Evolutionary conservation across 768 basidiomycete species (phyloP), one percentile per base, ranked within the genome.

Genomic region (Arthromyces matolae): DNA sequence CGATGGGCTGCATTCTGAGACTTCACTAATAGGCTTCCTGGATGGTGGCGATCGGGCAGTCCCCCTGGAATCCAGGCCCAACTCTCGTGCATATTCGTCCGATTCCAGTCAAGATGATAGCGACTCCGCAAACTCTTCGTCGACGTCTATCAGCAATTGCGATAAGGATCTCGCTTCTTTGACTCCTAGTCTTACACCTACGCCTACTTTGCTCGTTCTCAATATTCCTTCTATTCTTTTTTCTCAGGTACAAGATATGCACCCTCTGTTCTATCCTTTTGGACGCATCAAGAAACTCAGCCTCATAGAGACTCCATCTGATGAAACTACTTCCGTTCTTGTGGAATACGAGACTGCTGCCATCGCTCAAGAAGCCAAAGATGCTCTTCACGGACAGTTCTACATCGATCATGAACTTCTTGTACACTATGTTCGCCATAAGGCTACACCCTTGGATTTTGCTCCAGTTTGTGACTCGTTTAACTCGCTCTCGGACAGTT

Each of bases 31-130:
- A 89, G 88, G 86, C 18, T 89, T 89, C 58, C 70, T 90, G 50
- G 88, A 91, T 59, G 87, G 88, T 16, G 88, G 84, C 12, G 89
- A 90, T 67, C 84, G 90, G 36, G 71, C 79, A 5, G 71, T 85
- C 63, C 71, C 81, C 31, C 70, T 87, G 20, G 74, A 84, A 28
- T 58, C 73, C 25, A 74, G 78, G 39, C 60, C 60, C 34, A 62
- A 58, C 45, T 53, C 68, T 28, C 55, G 52, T 37, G 54, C 59
- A 39, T 50, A 47, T 36, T 49, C 49, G 37, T 24, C 52, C 60
- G 28, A 28, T 23, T 35, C 23, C 12, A 49, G 20, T 14, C 47
- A 58, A 25, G 67, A 62, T 43, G 54, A 55, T 25, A 29, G 62
- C 19, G 36, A 47, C 22, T 60, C 67, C 47, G 59, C 69, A 33